phyloP scores from a whole-genome alignment of 1,284 basidiomycete genomes.

The Sanghuangporus baumii region DNA sequence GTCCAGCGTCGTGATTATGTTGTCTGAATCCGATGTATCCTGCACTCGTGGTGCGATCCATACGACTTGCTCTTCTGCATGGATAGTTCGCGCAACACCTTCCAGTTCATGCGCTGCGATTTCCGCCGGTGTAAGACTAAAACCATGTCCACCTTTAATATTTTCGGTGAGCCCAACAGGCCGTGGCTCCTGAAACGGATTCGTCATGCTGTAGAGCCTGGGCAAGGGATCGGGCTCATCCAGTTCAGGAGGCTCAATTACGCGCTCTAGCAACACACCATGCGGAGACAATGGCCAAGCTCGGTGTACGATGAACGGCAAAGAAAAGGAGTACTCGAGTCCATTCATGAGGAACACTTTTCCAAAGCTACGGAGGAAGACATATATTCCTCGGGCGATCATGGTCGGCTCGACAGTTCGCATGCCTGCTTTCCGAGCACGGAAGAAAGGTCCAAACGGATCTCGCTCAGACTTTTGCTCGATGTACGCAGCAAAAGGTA shows the following conservation, averaged over 20 bases:
- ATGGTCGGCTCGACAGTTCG: slow-evolving; percentile 18
- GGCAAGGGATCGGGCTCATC: slow-evolving; percentile 59
- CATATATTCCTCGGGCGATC: slow-evolving; percentile 53
- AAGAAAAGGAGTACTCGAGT: slow-evolving; percentile 68
- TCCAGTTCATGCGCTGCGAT: slow-evolving; percentile 25
- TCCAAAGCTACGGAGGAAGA: slow-evolving; percentile 73
- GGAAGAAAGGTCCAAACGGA: slow-evolving; percentile 33
- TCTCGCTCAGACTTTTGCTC: slow-evolving; percentile 26
- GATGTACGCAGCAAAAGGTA: slow-evolving; percentile 29
- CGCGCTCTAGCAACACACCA: slow-evolving; percentile 76
- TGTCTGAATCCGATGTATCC: slow-evolving; percentile 37
- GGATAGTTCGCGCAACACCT: slow-evolving; percentile 40
- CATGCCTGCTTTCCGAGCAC: slow-evolving; percentile 24
- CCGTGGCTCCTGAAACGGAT: slow-evolving; percentile 70
- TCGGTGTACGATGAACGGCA: slow-evolving; percentile 74
- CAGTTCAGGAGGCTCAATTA: slow-evolving; percentile 58
- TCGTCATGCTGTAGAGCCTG: slow-evolving; percentile 72
- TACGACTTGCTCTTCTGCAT: slow-evolving; percentile 57
- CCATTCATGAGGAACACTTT: slow-evolving; percentile 74
- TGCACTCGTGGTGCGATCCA: slow-evolving; percentile 40
- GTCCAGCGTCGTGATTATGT: slow-evolving; percentile 55
- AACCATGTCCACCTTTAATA: slow-evolving; percentile 42
- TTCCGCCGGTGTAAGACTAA: slow-evolving; percentile 28
- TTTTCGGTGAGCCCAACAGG: slow-evolving; percentile 58
- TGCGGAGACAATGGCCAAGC: slow-evolving; percentile 76